Percentiles rank a stretch among this genome's conserved stretches.
Evolutionary conservation across 768 basidiomycete species (phyloP).

Genomic region (Trametes cingulata): DNA sequence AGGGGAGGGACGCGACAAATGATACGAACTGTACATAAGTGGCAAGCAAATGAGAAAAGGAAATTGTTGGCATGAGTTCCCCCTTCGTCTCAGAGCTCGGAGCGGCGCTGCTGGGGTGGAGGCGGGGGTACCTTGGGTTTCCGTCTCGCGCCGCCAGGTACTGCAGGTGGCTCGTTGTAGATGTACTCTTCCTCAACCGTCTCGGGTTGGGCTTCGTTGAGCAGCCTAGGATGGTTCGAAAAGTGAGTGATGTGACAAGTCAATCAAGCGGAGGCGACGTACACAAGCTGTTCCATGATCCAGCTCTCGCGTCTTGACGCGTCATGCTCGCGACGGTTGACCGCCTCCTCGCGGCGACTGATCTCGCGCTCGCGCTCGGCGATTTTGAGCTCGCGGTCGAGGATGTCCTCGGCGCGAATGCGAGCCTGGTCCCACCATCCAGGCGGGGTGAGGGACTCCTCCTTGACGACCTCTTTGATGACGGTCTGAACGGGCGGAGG

Average conservation of each 20-base stretch:
- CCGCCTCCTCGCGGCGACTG: slow-evolving; percentile 79
- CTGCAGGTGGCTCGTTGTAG: slow-evolving; percentile 44
- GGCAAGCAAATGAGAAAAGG: slow-evolving; percentile 34
- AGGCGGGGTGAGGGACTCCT: slow-evolving; percentile 74
- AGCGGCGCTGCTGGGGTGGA: slow-evolving; percentile 67
- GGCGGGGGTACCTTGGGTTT: slow-evolving; percentile 91
- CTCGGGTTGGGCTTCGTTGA: slow-evolving; percentile 62
- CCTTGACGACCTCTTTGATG: slow-evolving; percentile 86
- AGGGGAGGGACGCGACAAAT: slow-evolving; percentile 67
- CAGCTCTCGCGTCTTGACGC: slow-evolving; percentile 83
- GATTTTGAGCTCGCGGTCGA: slow-evolving; percentile 84
- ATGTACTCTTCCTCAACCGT: slow-evolving; percentile 78
- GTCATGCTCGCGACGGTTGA: slow-evolving; percentile 85
- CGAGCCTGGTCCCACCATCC: slow-evolving; percentile 75
- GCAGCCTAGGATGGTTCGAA: slow-evolving; percentile 40
- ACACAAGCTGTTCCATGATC: slow-evolving; percentile 95
- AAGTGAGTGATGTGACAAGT: background rate
- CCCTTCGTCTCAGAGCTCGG: slow-evolving; percentile 96
- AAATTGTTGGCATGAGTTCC: slow-evolving; percentile 48
- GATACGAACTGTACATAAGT: slow-evolving; percentile 54
- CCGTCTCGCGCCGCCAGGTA: slow-evolving; percentile 55
- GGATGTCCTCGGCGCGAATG: slow-evolving; percentile 74
- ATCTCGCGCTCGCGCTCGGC: slow-evolving; percentile 86
- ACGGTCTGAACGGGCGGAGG: slow-evolving; percentile 68
- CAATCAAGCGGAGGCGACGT: slow-evolving; percentile 32